Base-by-base conservation (phyloP, 306 rosid genomes). In the Vachellia pachyceras region DNA sequence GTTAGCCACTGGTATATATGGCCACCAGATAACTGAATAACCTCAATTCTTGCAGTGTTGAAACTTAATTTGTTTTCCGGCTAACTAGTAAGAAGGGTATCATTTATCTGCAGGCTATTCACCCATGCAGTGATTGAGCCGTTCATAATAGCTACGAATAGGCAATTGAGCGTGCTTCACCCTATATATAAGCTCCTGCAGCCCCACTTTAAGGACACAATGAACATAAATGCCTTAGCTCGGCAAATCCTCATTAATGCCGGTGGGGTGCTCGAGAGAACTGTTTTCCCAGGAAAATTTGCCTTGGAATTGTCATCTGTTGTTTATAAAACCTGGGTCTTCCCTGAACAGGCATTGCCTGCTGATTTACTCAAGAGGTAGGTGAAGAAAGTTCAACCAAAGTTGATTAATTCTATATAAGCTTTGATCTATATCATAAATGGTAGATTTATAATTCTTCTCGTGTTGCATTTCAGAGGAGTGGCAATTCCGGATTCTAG, bases 61-160 rank as follows among this genome's bases (percentile, higher is more conserved):
- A 18, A 55, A 55, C 29, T 55, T 6, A 10, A 3, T 55, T 55
- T 8, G 13, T 55, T 55, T 20, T 13, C 29, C 20, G 55, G 29
- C 55, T 78, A 55, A 69, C 25, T 11, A 55, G n/a, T n/a, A n/a
- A n/a, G 69, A 78, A 14, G 71, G 45, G 39, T 75, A 65, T 54
- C 80, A 33, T 47, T 81, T 17, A 44, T n/a, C 7, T 80, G 73
- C 91, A 95, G 99, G 99, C 76, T 95, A 82, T 82, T 78, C 83
- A 95, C 98, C 3, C 99, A 95, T 87, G 98, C 99, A 58, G 93
- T 89, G 15, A 95, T 95, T 79, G 99, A 95, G 85, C 99, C 99
- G 8, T 93, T 95, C 84, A 75, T 95, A 44, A 93, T 95, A 45
- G 94, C 97, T 10, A 83, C 99, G 73, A 83, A 93, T 45, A 90